These are phyloP conservation scores for Petasospora fabianii DNA, from an alignment of 1,139 yeast genomes.

Conservation along the genomic window DNA sequence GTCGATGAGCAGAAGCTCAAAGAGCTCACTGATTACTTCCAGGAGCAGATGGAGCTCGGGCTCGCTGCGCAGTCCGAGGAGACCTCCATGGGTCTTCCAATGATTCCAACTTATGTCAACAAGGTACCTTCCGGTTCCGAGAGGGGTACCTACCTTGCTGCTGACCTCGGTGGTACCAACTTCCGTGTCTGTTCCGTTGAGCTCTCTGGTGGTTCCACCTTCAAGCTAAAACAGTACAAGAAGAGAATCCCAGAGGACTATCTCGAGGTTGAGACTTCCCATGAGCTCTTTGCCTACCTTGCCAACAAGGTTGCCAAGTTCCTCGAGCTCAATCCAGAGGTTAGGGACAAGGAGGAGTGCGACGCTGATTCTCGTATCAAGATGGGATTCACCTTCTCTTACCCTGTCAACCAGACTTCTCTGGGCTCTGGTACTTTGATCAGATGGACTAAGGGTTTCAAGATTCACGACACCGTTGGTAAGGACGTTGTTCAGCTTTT, in stretches of 20 bases:
- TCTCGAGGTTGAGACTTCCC: constrained; percentile 51
- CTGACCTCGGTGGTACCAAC: constrained; percentile 86
- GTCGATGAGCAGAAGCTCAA: constrained; percentile 11
- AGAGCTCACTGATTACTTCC: constrained; percentile 16
- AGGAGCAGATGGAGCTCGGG: constrained; percentile 15
- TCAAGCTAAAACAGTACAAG: constrained; percentile 66
- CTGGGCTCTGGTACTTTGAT: constrained; percentile 72
- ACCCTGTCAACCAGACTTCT: constrained; percentile 85
- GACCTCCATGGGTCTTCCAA: constrained; percentile 49
- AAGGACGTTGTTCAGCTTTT: constrained; percentile 72
- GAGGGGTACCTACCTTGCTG: constrained; percentile 72
- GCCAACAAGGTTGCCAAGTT: constrained; percentile 68
- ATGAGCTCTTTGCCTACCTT: constrained; percentile 65
- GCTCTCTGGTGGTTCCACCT: constrained; percentile 78
- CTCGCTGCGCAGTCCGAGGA: constrained; percentile 8
- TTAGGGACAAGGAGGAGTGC: constrained; percentile 30
- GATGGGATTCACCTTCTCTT: constrained; percentile 88
- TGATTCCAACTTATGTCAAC: constrained; percentile 87
- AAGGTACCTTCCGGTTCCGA: constrained; percentile 79
- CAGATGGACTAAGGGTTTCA: constrained; percentile 95
- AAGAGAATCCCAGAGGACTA: constrained; percentile 68
- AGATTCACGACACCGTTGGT: constrained; percentile 79
- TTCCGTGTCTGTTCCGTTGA: constrained; percentile 84
- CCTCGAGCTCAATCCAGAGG: constrained; percentile 50
- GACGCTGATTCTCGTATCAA: constrained; percentile 41